Evolutionary conservation across 2,329 filamentous ascomycete genomes (phyloP), one percentile per base, ranked within the genome.

Genomic region (Chrysosporium keratinophilum): DNA sequence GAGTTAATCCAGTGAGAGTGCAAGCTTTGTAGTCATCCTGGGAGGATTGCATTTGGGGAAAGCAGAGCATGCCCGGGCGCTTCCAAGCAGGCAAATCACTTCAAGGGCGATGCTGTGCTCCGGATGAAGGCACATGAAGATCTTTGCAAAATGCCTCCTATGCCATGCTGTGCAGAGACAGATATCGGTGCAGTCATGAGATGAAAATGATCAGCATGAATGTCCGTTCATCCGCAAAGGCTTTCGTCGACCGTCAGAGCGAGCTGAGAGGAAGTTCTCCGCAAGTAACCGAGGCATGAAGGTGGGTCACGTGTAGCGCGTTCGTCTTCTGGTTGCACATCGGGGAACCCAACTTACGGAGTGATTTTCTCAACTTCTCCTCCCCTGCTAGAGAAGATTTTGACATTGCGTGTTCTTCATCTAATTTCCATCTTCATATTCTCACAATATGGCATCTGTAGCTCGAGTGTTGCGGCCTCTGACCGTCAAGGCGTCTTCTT

Each of bases 401-500:
- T 37, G 33, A 44, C 20, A 2, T 15, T 51, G 40, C n/a, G 28
- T 23, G 40, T 6, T 33, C 33, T 20, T 28, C 17, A 3, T 10
- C 28, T 31, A 5, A 9, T 20, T 7, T 31, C 39, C 3, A 15
- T 14, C 37, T 35, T 54, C 35, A 10, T 7, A 35, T 41, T 41
- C 12, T 44, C 19, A 10, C 58, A 65, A 48, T 49, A 78, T 78
- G 76, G 73, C 74, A 54, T 73, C 74, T 45, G 67, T 78, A 59
- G 66, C 69, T 54, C 74, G 73, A 60, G 66, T 67, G 15, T 62
- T 77, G 62, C 71, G 74, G 56, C 73, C 74, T 50, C 64, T 71
- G 62, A 71, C 69, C 59, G 69, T 69, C 61, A 68, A 66, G 58
- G 59, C 64, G 56, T 59, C 67, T 52, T 61, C 58, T 20, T 65